A percentile compares a stretch with the other conserved stretches of the same genome.
Evolutionary conservation across 2,329 filamentous ascomycete species (phyloP).

Genomic region (Verticillium albo-atrum): DNA sequence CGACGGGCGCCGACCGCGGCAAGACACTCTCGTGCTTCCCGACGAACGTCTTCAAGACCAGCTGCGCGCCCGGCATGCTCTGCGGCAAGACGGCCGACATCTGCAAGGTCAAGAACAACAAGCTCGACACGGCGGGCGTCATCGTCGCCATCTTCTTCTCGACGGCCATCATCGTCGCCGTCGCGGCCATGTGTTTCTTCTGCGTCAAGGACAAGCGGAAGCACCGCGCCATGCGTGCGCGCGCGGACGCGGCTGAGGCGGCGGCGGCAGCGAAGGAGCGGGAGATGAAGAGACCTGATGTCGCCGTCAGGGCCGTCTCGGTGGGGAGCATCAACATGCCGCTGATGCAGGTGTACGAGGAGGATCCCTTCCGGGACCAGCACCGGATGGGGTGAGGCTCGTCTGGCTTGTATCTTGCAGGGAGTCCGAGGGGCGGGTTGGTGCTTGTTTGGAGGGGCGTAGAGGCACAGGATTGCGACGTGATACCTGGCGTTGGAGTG

Average conservation of each 20-base stretch:
- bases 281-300: constrained; percentile 16
- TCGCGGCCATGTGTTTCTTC: constrained; percentile 40
- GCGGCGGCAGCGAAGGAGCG: constrained; percentile 34
- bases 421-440: no score
- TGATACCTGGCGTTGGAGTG: no score
- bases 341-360: constrained; percentile 6
- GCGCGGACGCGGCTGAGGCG: constrained; percentile 35
- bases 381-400: background rate
- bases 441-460: no score
- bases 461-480: no score
- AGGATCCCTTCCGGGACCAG: constrained; percentile 9
- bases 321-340: constrained; percentile 1
- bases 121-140: constrained; percentile 38
- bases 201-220: constrained; percentile 46
- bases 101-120: constrained; percentile 38
- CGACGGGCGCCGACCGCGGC: constrained; percentile 33
- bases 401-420: no score
- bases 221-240: constrained; percentile 37
- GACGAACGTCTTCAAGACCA: constrained; percentile 3
- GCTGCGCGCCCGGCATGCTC: constrained; percentile 37
- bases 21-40: constrained; percentile 22
- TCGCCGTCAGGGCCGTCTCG: constrained; percentile 1
- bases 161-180: constrained; percentile 28
- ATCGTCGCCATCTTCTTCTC: constrained; percentile 45
- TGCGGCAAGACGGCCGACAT: constrained; percentile 26